Evolutionary conservation across 768 basidiomycete genomes (phyloP), one percentile per base, ranked within the genome.

Genomic region (Russula ochroleuca): DNA sequence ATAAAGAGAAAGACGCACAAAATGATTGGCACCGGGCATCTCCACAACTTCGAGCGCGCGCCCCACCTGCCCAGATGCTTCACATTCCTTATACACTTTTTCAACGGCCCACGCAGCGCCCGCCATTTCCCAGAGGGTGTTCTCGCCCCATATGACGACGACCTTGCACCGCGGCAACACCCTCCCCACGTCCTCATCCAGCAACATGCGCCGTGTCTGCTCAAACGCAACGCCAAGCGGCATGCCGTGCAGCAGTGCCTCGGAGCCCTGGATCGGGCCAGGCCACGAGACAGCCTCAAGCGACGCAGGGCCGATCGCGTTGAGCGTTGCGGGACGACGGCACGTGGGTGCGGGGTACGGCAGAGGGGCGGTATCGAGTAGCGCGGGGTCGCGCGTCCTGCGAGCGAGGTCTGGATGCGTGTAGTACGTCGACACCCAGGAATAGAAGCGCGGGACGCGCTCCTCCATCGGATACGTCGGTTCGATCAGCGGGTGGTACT

Each of bases 381-480:
- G 58, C 7, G 52, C 31, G 0, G 66, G 57, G 25, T 65, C 52
- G 23, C 53, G 66, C 15, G 53, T 51, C 23, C 7, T 45, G 7
- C 59, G 59, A 8, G 61, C 61, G 40, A 35, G 23, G 9, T 61
- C 40, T 17, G 64, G 51, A 43, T 68, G 67, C 4, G 64, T 54
- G 61, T 68, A 68, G 43, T 68, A 68, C 13, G 65, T 57, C 28
- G 67, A 68, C 0, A 66, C 64, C 67, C 67, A 68, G 1, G 61
- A 62, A 21, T 66, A 49, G 49, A 68, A 68, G 52, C 66, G 61
- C 21, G 59, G 54, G 52, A 66, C 65, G 57, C 67, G 67, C 9
- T 61, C 31, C 25, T 48, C 52, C 31, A 57, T 47, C 38, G 65
- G 65, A 21, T 59, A 54, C 7, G 48, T 52, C 38, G 51, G 17